Percentiles rank a stretch among this genome's conserved stretches.
Evolutionary conservation across 495 filamentous ascomycete species (phyloP).

Genomic region (Penicillium malachiteum): DNA sequence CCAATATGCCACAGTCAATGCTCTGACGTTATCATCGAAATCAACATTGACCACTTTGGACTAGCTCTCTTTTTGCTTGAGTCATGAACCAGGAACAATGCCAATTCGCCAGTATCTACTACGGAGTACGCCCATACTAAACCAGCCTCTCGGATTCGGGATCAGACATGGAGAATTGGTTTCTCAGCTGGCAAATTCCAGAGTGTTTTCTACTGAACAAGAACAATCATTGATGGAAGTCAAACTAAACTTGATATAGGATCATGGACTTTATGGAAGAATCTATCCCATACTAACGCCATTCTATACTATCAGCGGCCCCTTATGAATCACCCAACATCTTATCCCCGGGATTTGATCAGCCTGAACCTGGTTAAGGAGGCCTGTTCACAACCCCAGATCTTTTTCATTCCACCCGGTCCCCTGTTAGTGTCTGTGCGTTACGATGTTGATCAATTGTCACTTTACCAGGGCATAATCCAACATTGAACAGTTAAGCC

Average conservation of each 20-base stretch:
- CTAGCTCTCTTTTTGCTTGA: background rate
- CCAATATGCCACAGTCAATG: background rate
- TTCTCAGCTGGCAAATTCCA: no score
- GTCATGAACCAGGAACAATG: background rate
- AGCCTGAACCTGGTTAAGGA: background rate
- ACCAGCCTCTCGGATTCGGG: no score
- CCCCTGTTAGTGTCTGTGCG: slow-evolving; percentile 27
- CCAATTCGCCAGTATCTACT: background rate
- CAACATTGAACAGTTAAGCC: slow-evolving; percentile 24
- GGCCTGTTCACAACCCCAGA: slow-evolving; percentile 20
- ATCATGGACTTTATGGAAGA: background rate
- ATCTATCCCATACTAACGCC: no score
- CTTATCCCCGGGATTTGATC: no score
- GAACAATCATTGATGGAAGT: background rate
- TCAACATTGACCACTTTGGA: background rate
- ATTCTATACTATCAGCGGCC: no score
- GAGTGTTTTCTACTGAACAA: no score
- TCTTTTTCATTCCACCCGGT: slow-evolving; percentile 17
- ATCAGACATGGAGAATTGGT: no score
- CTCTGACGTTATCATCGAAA: background rate
- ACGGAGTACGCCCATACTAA: no score
- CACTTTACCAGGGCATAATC: slow-evolving; percentile 11
- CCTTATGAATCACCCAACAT: no score
- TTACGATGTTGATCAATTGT: slow-evolving; percentile 22
- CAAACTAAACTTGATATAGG: background rate